These are phyloP conservation scores for Gentiana dahurica DNA, from an alignment of 257 asterid genomes.

Conservation along the genomic window DNA sequence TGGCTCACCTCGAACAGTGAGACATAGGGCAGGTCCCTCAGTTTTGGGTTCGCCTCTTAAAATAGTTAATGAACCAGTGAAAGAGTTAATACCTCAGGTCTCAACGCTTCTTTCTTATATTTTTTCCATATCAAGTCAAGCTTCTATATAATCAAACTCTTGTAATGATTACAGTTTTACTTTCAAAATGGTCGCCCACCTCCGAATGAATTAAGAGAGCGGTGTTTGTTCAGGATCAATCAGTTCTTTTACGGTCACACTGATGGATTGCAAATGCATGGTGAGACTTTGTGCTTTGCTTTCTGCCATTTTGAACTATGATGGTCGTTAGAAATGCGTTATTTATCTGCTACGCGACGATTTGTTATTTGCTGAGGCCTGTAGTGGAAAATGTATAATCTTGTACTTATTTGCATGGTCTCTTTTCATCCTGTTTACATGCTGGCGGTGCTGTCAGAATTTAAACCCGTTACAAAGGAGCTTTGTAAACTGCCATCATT, in stretches of 20 bases:
- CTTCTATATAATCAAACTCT: conserved; percentile 7
- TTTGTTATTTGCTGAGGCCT: not conserved
- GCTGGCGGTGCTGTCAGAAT: conserved; percentile 48
- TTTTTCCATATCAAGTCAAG: conserved; percentile 7
- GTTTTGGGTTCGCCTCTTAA: conserved; percentile 79
- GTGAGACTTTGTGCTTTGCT: conserved; percentile 32
- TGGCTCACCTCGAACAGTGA: conserved; percentile 86
- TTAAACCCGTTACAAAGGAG: conserved; percentile 87
- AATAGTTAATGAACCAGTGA: conserved; percentile 70
- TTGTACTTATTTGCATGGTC: not conserved
- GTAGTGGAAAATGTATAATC: not conserved
- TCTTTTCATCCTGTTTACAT: conserved; percentile 1
- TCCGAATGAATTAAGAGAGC: conserved; percentile 83
- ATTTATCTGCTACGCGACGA: not conserved
- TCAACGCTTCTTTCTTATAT: conserved; percentile 10
- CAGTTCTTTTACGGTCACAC: conserved; percentile 91
- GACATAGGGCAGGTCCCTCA: conserved; percentile 85
- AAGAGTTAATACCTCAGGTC: conserved; percentile 97
- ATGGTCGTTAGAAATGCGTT: too few relatives aligned
- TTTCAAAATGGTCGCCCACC: conserved; percentile 92
- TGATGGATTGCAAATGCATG: conserved; percentile 86
- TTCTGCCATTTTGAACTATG: not conserved
- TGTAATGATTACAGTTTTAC: conserved; percentile 59
- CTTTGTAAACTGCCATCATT: conserved; percentile 98
- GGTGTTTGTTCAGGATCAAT: conserved; percentile 87